Base-by-base conservation (phyloP, 495 filamentous ascomycete species). In the Penicillium diatomitis region DNA sequence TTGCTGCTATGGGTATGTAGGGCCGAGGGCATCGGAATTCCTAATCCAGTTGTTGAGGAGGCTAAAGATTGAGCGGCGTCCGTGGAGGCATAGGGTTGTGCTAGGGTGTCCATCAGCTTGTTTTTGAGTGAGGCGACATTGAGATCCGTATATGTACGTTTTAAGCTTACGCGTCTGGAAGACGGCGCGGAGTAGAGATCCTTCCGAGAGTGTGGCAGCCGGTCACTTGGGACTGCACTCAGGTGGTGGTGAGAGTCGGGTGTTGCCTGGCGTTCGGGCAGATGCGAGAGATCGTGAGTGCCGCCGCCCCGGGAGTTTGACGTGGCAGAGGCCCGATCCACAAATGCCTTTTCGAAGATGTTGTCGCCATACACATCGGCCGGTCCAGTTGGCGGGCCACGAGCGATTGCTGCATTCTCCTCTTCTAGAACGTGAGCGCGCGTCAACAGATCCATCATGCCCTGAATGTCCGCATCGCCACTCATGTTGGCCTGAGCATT, bases 141-240 rank as follows among this genome's bases (percentile, higher is more conserved):
- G 31, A 85, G 76, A 63, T 96, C 92, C 28, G 92, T 97, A 57
- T 83, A 83, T 32, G 91, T 95, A 62, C 91, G 80, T 70, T 87
- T 94, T 54, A 95, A 72, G 64, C 82, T 85, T 50, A 86, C 76
- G 51, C 84, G 80, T 61, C 81, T 74, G 34, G 82, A 79, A 8
- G 66, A 49, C 31, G 71, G 66, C 40, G 68, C 63, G 27, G 69
- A 66, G 32, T 49, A 62, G 40, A 66, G 50, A 36, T 67, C 64
- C 50, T 52, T 61, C 44, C 59, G 57, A 39, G 66, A 67, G 12
- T 56, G 55, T 37, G 59, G 53, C 35, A 66, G 56, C 48, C 65
- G 63, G 38, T 70, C 65, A 48, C 58, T 62, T 37, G 64, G 56
- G 7, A 59, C 39, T 10, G 64, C 59, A 41, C 64, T 69, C 44